Conservation (phyloP, 306 rosid species). For the Rosa chinensis region DNA sequence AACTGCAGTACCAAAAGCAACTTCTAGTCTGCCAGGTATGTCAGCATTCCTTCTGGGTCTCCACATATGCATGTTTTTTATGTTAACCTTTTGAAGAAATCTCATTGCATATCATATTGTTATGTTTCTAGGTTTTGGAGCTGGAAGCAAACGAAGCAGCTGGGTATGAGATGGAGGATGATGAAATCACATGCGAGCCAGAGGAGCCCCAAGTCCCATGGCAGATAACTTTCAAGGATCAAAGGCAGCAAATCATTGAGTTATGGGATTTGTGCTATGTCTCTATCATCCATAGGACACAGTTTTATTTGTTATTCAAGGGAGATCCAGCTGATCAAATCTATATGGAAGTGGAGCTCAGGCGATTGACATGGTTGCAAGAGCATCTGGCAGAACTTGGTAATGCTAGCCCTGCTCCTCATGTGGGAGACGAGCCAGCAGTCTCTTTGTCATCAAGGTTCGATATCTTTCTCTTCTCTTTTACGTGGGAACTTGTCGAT, state of each 20-base stretch:
- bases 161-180: constrained; percentile 73
- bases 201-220: constrained; percentile 71
- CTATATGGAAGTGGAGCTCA: constrained; percentile 92
- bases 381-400: constrained; percentile 89
- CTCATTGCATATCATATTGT: constrained; percentile 5
- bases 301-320: constrained; percentile 88
- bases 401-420: constrained; percentile 93
- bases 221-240: constrained; percentile 79
- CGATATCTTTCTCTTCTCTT: constrained; percentile 14
- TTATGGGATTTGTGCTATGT: constrained; percentile 88
- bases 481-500: not conserved
- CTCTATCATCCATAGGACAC: constrained; percentile 95
- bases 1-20: constrained; percentile 96
- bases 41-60: not conserved
- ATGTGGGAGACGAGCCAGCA: constrained; percentile 72
- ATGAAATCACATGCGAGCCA: constrained; percentile 50
- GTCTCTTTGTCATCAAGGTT: constrained; percentile 93
- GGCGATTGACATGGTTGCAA: constrained; percentile 94
- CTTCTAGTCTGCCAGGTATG: constrained; percentile 96
- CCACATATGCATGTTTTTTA: not conserved
- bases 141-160: constrained; percentile 95
- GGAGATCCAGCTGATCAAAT: constrained; percentile 96
- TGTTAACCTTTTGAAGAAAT: not conserved
- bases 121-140: constrained; percentile 69
- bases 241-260: constrained; percentile 84